Base-by-base conservation (phyloP, 164 flowering plant species). In the Saururus chinensis region DNA sequence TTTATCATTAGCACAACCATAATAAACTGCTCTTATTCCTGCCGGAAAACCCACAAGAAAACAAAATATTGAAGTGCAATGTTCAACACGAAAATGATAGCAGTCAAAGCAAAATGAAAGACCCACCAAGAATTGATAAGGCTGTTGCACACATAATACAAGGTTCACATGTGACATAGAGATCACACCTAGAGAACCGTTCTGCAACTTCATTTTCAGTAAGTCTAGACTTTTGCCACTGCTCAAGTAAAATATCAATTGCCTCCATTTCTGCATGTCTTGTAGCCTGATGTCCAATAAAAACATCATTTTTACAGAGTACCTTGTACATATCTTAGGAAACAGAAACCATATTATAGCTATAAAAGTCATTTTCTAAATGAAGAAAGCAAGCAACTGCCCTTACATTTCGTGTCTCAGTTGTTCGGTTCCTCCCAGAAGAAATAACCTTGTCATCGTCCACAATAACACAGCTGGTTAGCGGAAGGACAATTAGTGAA, bases 261-360 rank as follows among this genome's bases (percentile, higher is more conserved):
- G 98, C 95, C 76, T 85, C 98, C 96, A 93, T 88, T 73, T 93
- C 98, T 10, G 98, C 95, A 76, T 93, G 98, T 66, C 97, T 81
- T 37, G 96, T 84, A 40, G 97, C 97, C 95, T 87, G 14, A 21
- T 53, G 30, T 13, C 53, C 55, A 58, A 60, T 42, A 52, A 65
- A 37, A 42, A 10, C 49, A 42, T 10, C 49, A 42, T 14, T 10
- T 14, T 42, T 10, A 14, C 14, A 53, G 1, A 19, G 17, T 12
- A 40, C 20, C 19, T 7, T 7, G 19, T 20, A 64, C 4, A 40
- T n/a, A 55, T 19, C 51, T 30, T n/a, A 17, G 37, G 19, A 45
- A 68, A 51, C 20, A 12, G 20, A 17, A 7, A 19, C 9, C 37
- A 25, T n/a, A 12, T 35, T 17, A 42, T 37, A 26, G 48, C 22